Conservation (phyloP, 768 basidiomycete genomes). For the Nevesoporus exiguus region DNA sequence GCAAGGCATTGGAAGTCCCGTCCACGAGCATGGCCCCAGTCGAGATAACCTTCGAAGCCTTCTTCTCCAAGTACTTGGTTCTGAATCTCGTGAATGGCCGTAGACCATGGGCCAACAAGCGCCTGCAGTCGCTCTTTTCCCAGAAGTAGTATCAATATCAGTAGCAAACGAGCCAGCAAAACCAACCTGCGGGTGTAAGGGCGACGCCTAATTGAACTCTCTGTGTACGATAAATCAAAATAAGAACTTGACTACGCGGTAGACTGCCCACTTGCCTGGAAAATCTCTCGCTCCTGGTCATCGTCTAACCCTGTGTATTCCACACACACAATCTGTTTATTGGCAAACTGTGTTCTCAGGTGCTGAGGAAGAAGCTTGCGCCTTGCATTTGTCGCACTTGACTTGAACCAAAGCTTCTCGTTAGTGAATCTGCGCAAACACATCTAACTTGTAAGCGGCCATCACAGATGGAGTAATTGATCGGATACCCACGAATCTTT, state of each 20-base stretch:
- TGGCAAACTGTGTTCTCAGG: conserved; percentile 37
- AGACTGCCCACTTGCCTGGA: conserved; percentile 39
- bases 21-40: conserved; percentile 43
- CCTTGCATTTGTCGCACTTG: conserved; percentile 15
- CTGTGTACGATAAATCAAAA: conserved; percentile 22
- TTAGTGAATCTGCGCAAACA: conserved; percentile 26
- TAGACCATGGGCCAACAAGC: conserved; percentile 44
- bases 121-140: conserved; percentile 48
- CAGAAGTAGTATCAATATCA: neutral
- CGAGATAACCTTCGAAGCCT: conserved; percentile 37
- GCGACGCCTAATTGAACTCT: conserved; percentile 52
- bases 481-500: conserved; percentile 36
- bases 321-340: conserved; percentile 48
- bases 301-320: conserved; percentile 49
- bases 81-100: conserved; percentile 41
- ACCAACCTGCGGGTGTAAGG: conserved; percentile 45
- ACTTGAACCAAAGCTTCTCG: conserved; percentile 38
- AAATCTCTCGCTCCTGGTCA: conserved; percentile 65
- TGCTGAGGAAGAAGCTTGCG: conserved; percentile 34
- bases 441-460: neutral
- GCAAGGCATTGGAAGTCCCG: conserved; percentile 46
- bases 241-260: neutral
- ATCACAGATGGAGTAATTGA: neutral
- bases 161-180: neutral
- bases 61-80: conserved; percentile 33